Evolutionary conservation across 2,329 filamentous ascomycete genomes (phyloP).

Genomic region (Diaporthe citrichinensis): DNA sequence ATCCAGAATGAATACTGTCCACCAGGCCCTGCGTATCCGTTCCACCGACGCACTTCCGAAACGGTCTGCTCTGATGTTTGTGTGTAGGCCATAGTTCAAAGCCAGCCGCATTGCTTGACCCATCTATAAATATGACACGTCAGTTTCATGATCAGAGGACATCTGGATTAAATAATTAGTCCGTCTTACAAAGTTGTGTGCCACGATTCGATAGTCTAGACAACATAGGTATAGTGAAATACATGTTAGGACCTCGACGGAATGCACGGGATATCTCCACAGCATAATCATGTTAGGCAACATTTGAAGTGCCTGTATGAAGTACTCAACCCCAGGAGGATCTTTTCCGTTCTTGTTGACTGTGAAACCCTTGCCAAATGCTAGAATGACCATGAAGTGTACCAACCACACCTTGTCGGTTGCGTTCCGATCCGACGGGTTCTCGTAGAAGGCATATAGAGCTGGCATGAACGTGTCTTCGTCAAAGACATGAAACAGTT

Average conservation of each 20-base stretch:
- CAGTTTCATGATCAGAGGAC: background rate
- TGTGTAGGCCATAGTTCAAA: slow-evolving; percentile 65
- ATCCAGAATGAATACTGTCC: slow-evolving; percentile 67
- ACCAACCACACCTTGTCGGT: slow-evolving; percentile 60
- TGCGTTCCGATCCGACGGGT: slow-evolving; percentile 41
- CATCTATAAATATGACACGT: slow-evolving; percentile 51
- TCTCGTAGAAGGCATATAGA: slow-evolving; percentile 48
- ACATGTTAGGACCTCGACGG: slow-evolving; percentile 63
- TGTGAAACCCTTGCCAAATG: slow-evolving; percentile 68
- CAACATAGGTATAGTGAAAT: slow-evolving; percentile 62
- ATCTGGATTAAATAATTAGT: no score
- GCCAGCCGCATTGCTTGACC: slow-evolving; percentile 66
- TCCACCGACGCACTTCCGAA: slow-evolving; percentile 58
- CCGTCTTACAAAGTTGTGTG: slow-evolving; percentile 16
- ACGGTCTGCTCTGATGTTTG: slow-evolving; percentile 61
- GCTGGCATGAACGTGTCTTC: slow-evolving; percentile 63
- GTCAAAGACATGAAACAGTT: slow-evolving; percentile 68
- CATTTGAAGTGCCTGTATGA: slow-evolving; percentile 59
- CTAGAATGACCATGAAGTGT: slow-evolving; percentile 67
- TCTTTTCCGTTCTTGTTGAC: slow-evolving; percentile 53
- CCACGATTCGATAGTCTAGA: slow-evolving; percentile 22
- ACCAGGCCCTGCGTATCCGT: slow-evolving; percentile 65
- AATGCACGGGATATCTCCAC: slow-evolving; percentile 23
- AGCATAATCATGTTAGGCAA: slow-evolving; percentile 22
- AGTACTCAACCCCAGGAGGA: slow-evolving; percentile 63